These are phyloP conservation scores for Pythium brassicae DNA, from an alignment of 352 stramenopile species.

Conservation along the genomic window DNA sequence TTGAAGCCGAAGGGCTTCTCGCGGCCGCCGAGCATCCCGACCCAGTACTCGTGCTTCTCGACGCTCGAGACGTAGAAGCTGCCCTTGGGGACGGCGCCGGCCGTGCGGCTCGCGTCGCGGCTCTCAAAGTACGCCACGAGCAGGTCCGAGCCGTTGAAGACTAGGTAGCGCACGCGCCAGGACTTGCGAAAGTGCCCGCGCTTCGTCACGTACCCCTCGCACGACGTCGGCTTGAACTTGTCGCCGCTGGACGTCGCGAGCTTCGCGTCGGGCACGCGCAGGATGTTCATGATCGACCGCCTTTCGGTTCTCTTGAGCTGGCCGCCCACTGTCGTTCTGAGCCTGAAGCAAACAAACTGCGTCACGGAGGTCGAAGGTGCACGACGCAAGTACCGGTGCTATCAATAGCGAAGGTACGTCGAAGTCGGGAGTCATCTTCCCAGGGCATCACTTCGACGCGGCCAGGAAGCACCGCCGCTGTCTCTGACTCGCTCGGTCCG, in stretches of 20 bases:
- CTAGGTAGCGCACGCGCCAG: conserved; percentile 75
- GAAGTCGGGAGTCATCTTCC: too few species aligned
- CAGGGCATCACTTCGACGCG: too few species aligned
- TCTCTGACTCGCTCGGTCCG: too few species aligned
- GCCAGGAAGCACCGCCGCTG: too few species aligned
- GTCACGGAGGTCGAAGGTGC: too few species aligned
- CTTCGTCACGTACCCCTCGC: conserved; percentile 85
- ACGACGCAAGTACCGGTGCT: too few species aligned
- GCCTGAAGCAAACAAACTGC: too few species aligned
- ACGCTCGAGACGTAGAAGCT: conserved; percentile 75
- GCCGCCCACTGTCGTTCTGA: too few species aligned
- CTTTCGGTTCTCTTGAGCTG: too few species aligned
- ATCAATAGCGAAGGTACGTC: too few species aligned
- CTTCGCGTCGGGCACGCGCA: conserved; percentile 35
- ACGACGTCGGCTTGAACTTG: conserved; percentile 61
- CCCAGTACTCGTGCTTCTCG: conserved; percentile 76
- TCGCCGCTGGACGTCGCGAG: conserved; percentile 17
- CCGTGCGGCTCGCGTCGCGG: conserved; percentile 40
- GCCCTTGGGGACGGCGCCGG: conserved; percentile 36
- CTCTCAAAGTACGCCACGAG: conserved; percentile 76
- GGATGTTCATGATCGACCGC: conserved; percentile 44
- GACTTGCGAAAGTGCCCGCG: conserved; percentile 82
- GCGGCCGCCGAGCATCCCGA: conserved; percentile 54
- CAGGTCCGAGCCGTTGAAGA: conserved; percentile 67
- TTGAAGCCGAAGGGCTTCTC: conserved; percentile 84